phyloP scores from a whole-genome alignment of 2,329 filamentous ascomycete species.

The Cercospora zeina region DNA sequence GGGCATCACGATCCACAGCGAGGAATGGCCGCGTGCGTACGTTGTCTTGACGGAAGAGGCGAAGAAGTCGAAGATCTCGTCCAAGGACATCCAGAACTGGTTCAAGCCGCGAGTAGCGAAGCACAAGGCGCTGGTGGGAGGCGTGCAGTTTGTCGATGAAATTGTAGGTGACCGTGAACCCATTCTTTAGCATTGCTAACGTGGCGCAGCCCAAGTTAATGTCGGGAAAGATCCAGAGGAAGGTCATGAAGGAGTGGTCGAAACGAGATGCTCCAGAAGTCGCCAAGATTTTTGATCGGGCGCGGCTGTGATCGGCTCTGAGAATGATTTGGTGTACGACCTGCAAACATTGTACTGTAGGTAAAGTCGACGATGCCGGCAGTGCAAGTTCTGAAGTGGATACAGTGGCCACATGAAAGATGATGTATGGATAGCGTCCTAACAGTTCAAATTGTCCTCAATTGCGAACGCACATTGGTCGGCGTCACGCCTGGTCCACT shows the following conservation, averaged over 20 bases:
- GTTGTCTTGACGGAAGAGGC: slow-evolving; percentile 53
- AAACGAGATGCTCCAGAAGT: slow-evolving; percentile 52
- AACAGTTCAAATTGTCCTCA: no score
- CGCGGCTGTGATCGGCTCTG: slow-evolving; percentile 46
- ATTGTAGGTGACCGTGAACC: slow-evolving; percentile 38
- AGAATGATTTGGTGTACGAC: slow-evolving; percentile 39
- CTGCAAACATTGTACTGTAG: background rate
- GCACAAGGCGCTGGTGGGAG: slow-evolving; percentile 46
- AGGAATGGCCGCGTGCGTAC: slow-evolving; percentile 58
- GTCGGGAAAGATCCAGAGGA: slow-evolving; percentile 60
- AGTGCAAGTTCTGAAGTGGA: background rate
- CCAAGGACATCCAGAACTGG: slow-evolving; percentile 43
- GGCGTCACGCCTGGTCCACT: background rate
- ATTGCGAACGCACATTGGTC: no score
- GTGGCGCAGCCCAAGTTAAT: slow-evolving; percentile 52
- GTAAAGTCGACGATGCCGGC: background rate
- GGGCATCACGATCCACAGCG: slow-evolving; percentile 52
- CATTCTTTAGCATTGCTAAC: slow-evolving; percentile 4
- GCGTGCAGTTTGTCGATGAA: slow-evolving; percentile 55
- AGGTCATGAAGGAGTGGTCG: slow-evolving; percentile 58
- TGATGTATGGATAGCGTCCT: background rate
- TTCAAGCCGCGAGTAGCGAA: slow-evolving; percentile 43
- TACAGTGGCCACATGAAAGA: background rate
- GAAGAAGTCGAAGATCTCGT: slow-evolving; percentile 42
- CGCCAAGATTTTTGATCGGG: slow-evolving; percentile 27